Base-by-base conservation (phyloP, 176 grass and related monocot genomes). In the Zizania latifolia region DNA sequence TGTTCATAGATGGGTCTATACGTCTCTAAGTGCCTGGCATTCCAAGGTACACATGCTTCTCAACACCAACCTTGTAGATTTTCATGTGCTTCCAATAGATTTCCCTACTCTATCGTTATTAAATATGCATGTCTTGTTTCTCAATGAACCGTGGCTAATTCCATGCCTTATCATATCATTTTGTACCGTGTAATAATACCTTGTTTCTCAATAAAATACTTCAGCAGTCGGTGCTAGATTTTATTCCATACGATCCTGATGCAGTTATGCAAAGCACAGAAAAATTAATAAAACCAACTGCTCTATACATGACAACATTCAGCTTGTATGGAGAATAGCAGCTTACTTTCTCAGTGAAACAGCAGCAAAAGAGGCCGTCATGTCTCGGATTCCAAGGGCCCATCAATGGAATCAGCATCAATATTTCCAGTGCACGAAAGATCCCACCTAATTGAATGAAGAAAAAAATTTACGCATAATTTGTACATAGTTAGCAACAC, bases 1-100 rank as follows among this genome's bases (percentile, higher is more conserved):
- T 17, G 0, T 34, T 61, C 38, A 71, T 28, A 19, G 2, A 34
- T 71, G 38, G 65, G 39, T 50, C 32, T 80, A 60, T 45, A 27
- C 43, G 10, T 58, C 19, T 33, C 41, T 85, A 46, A 66, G 57
- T 72, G 58, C 23, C 34, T 78, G 67, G 40, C 24, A 0, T 36
- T 71, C 17, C 17, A 71, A 44, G 9, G 15, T 72, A 56, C 19
- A 41, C 33, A 78, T 57, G 35, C 43, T 63, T 58, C 78, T 28
- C 23, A 46, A 23, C 41, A 51, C 51, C 24, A 8, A 62, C 54
- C 72, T 76, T 69, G 31, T 60, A 53, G 62, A 45, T 76, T 76
- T 61, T 6, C 39, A 53, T 61, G 40, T 53, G 5, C n/a, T 7
- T 19, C 24, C 65, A 69, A 30, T 23, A 45, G 38, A 31, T 68